Evolutionary conservation across 176 grass and related monocot genomes (phyloP).

Genomic region (Stipa capillata): DNA sequence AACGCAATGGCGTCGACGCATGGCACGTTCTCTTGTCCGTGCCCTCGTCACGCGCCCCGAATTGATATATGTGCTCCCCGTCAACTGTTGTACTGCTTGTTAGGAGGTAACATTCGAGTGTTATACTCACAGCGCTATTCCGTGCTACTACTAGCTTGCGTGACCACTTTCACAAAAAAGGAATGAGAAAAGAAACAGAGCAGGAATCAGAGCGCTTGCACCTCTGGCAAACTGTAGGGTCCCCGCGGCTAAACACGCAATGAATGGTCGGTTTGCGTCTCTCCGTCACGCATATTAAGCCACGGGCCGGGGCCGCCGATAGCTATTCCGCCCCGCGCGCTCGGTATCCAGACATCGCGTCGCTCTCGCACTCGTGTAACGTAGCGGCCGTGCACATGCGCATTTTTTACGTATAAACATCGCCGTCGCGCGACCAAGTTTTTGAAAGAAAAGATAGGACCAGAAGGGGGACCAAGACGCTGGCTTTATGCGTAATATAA

Average conservation of each 20-base stretch:
- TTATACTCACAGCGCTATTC: too few relatives aligned
- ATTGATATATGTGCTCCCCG: neutral
- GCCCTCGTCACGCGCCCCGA: neutral
- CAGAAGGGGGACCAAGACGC: too few relatives aligned
- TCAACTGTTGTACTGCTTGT: neutral
- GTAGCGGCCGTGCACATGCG: neutral
- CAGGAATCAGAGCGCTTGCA: too few relatives aligned
- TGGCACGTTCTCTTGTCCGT: neutral
- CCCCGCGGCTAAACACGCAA: too few relatives aligned
- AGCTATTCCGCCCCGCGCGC: neutral
- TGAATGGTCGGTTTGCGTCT: too few relatives aligned
- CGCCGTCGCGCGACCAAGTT: neutral
- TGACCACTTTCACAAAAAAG: neutral
- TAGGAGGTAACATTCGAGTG: too few relatives aligned
- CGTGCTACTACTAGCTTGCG: too few relatives aligned
- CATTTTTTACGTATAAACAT: too few relatives aligned
- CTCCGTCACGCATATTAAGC: neutral
- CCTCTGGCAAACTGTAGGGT: too few relatives aligned
- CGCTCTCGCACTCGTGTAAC: neutral
- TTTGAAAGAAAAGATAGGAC: too few relatives aligned
- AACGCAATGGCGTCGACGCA: neutral
- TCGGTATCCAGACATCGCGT: neutral
- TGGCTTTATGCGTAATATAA: too few relatives aligned
- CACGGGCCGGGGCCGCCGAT: neutral
- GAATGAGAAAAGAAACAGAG: too few relatives aligned